Base-by-base conservation (phyloP, 1,139 yeast species). In the Scheffersomyces illinoinensis region DNA sequence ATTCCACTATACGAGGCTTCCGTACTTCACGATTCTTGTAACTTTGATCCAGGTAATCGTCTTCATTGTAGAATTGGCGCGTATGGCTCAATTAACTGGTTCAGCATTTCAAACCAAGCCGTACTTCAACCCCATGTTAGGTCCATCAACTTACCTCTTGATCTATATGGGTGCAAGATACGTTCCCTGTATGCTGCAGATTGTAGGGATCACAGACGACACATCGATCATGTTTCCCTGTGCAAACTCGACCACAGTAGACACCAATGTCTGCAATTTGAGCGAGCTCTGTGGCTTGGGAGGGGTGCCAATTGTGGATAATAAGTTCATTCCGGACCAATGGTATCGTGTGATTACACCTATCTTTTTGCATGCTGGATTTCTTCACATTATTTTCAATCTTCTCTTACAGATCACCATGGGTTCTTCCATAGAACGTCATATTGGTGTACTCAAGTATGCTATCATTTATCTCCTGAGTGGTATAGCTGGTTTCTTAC, bases 91-190 rank as follows among this genome's bases (percentile, higher is more conserved):
- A 7, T 74, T 85, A 54, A 89, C 93, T 0, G 92, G 92, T 1
- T 81, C 86, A 5, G 88, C 90, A 1, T 84, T 89, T 62, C 91
- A 87, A 69, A 86, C 91, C 0, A 72, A 86, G 64, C 95, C 95
- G 2, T 83, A 86, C 60, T 88, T 89, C 75, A 89, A 89, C 68
- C 93, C 93, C 10, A 89, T 89, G 93, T 73, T 89, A 54, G 95
- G 95, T 0, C 95, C 95, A n/a, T 87, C 92, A 1, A 76, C 88
- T 0, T 88, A 88, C 66, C 75, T 88, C 8, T 78, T 86, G 68
- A 87, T 89, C 59, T 84, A 87, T 65, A 84, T 87, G 85, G 93
- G 93, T 1, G 89, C 93, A 2, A 72, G 93, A 52, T 89, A 87
- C 69, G 82, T 85, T 0, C 92, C 93, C 0, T 89, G 95, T 69